Conservation (phyloP, 2,329 filamentous ascomycete genomes). For the Hymenoscyphus repandus region DNA sequence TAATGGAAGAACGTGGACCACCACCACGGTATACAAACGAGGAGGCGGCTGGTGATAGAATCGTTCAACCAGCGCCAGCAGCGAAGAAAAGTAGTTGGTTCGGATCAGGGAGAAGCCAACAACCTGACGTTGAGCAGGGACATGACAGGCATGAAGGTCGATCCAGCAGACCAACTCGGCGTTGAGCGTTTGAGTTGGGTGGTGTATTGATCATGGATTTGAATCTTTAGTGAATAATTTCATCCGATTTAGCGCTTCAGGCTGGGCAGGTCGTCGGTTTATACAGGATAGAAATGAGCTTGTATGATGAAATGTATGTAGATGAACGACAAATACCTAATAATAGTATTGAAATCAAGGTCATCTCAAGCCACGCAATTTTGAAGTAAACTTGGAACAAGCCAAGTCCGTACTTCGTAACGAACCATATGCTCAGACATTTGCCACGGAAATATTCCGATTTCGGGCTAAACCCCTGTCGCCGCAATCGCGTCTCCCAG, state of each 20-base stretch:
- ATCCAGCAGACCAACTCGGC: neutral
- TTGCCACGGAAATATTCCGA: too few relatives aligned
- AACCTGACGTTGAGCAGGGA: slow-evolving; percentile 27
- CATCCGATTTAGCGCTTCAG: too few relatives aligned
- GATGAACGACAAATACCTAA: too few relatives aligned
- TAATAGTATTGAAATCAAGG: too few relatives aligned
- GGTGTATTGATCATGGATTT: neutral
- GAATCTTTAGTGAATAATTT: too few relatives aligned
- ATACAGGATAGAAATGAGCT: too few relatives aligned
- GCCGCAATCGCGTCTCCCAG: neutral
- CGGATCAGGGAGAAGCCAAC: slow-evolving; percentile 30
- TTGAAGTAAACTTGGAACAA: too few relatives aligned
- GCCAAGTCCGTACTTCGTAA: neutral
- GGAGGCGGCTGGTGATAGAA: too few relatives aligned
- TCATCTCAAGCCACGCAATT: too few relatives aligned
- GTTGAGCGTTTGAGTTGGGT: neutral
- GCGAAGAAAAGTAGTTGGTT: slow-evolving; percentile 23
- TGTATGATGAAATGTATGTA: too few relatives aligned
- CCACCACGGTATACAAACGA: slow-evolving; percentile 25
- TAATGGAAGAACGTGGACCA: slow-evolving; percentile 21
- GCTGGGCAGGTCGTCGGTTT: too few relatives aligned
- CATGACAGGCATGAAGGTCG: slow-evolving; percentile 5
- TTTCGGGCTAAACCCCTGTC: too few relatives aligned
- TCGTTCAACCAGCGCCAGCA: neutral
- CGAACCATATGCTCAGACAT: neutral